Evolutionary conservation across 306 rosid species (phyloP).

Genomic region (Potentilla sterilis): DNA sequence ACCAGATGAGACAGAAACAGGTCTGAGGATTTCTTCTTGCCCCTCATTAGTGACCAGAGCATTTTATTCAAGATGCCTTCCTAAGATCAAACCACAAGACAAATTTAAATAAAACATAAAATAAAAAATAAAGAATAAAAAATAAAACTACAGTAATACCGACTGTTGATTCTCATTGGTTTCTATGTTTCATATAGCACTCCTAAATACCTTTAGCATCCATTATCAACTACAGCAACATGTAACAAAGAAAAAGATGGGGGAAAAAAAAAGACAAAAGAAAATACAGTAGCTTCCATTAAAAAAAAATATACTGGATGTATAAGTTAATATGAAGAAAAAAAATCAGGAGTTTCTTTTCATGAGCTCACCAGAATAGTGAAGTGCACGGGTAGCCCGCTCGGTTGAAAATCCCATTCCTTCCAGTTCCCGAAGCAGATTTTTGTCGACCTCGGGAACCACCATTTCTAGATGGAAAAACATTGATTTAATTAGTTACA

Average conservation of each 20-base stretch:
- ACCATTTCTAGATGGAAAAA: slow-evolving; percentile 68
- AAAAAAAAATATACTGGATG: neutral
- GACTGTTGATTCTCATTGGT: neutral
- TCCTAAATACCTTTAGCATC: neutral
- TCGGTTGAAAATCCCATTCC: slow-evolving; percentile 81
- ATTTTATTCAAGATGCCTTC: neutral
- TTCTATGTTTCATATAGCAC: neutral
- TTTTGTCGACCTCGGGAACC: slow-evolving; percentile 87
- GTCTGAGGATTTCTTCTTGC: neutral
- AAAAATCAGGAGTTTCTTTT: neutral
- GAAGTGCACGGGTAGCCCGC: slow-evolving; percentile 85
- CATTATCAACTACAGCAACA: neutral
- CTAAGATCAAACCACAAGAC: neutral
- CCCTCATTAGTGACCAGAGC: neutral
- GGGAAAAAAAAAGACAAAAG: neutral
- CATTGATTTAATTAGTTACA: slow-evolving; percentile 16
- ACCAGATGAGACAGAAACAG: neutral
- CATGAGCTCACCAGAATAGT: slow-evolving; percentile 56
- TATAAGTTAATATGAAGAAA: neutral
- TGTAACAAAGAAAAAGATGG: neutral
- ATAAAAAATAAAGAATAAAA: neutral
- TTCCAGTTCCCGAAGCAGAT: slow-evolving; percentile 81
- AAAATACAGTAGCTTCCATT: neutral
- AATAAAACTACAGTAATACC: neutral
- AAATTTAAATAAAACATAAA: neutral